Percentiles rank a stretch among this genome's conserved stretches.
These are phyloP conservation scores for Linanthus parryae DNA, from an alignment of 148 eudicot genomes.

Conservation along the genomic window DNA sequence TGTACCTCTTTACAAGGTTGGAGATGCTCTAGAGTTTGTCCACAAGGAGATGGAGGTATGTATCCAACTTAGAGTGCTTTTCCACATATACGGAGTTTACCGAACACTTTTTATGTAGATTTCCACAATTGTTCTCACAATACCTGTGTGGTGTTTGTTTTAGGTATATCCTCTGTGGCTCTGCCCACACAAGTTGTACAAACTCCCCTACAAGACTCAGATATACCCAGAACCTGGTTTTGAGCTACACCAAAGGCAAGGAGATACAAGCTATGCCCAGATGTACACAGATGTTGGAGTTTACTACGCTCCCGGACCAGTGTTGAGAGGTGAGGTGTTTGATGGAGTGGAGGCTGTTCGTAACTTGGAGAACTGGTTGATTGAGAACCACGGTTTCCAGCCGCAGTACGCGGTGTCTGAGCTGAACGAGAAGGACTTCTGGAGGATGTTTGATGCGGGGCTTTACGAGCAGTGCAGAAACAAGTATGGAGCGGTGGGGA, in stretches of 20 bases:
- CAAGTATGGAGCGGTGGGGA: slow-evolving; percentile 77
- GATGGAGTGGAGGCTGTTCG: slow-evolving; percentile 78
- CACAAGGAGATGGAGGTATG: slow-evolving; percentile 95
- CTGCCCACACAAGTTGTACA: slow-evolving; percentile 79
- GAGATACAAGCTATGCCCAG: slow-evolving; percentile 74
- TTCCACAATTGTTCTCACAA: too few relatives aligned
- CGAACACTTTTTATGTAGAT: too few relatives aligned
- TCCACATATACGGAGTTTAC: too few relatives aligned
- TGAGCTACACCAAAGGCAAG: slow-evolving; percentile 64
- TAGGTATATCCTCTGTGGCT: slow-evolving; percentile 91
- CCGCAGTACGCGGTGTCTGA: slow-evolving; percentile 89
- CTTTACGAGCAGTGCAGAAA: slow-evolving; percentile 69
- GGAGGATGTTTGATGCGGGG: slow-evolving; percentile 85
- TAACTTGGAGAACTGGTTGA: slow-evolving; percentile 68
- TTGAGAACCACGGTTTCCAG: slow-evolving; percentile 80
- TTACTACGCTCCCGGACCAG: slow-evolving; percentile 81
- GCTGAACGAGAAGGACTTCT: slow-evolving; percentile 66
- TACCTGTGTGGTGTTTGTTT: not conserved
- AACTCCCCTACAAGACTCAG: slow-evolving; percentile 73
- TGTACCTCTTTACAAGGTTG: slow-evolving; percentile 91
- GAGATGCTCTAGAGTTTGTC: slow-evolving; percentile 83
- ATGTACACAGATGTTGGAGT: slow-evolving; percentile 93
- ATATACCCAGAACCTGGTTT: slow-evolving; percentile 82
- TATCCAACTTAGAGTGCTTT: too few relatives aligned
- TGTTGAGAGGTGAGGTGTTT: slow-evolving; percentile 77